phyloP scores from a whole-genome alignment of 1,284 basidiomycete genomes.

The Ganoderma leucocontextum region DNA sequence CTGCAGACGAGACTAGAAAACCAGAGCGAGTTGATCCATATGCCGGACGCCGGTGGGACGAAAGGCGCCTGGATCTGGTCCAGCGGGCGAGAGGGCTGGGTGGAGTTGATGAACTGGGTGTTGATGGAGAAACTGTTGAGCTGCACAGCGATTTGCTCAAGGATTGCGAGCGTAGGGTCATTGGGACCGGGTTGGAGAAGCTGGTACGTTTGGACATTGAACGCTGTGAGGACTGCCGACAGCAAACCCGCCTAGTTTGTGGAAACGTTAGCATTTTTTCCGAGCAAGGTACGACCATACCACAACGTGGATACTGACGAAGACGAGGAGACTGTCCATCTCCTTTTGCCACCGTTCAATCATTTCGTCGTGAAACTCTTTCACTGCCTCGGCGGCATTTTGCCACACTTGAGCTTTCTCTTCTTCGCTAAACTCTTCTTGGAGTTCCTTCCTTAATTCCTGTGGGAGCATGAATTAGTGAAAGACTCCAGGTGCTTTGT shows the following conservation, averaged over 20 bases:
- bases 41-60: neutral
- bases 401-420: constrained; percentile 9
- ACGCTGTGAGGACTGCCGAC: constrained; percentile 22
- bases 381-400: constrained; percentile 2
- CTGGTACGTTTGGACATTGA: constrained; percentile 20
- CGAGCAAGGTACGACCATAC: neutral
- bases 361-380: constrained; percentile 14
- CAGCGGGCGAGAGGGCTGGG: neutral
- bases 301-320: constrained; percentile 14
- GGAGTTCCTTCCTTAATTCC: constrained; percentile 7
- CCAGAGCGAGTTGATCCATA: constrained; percentile 31
- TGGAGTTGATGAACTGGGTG: constrained; percentile 16
- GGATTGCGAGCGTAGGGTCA: constrained; percentile 7
- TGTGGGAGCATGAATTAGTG: neutral
- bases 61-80: neutral
- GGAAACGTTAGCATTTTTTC: neutral
- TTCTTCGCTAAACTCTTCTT: constrained; percentile 7
- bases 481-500: neutral
- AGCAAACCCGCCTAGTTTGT: constrained; percentile 16
- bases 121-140: constrained; percentile 13
- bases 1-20: constrained; percentile 28
- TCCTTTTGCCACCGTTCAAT: constrained; percentile 26
- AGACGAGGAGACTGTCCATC: constrained; percentile 30
- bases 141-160: constrained; percentile 16
- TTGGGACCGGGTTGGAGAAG: constrained; percentile 17